Evolutionary conservation across 352 stramenopile genomes (phyloP), one percentile per base, ranked within the genome.

Genomic region (Blastocystis sp.): DNA sequence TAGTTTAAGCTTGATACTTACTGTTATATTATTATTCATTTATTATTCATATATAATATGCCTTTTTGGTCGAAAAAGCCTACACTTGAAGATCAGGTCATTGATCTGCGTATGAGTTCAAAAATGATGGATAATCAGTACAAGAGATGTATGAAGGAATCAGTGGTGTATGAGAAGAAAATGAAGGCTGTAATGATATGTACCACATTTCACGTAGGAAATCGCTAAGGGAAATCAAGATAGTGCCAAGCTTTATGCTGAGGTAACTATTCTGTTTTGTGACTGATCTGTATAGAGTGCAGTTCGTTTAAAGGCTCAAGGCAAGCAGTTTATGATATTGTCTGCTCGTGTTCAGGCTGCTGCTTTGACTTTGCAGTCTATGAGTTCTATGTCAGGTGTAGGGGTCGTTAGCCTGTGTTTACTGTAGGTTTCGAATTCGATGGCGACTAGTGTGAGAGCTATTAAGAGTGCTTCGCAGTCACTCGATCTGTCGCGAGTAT

Each of bases 1-100:
- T 18, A 18, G 18, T 20, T 20, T 18, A 18, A 9, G 18, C 50
- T 56, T 18, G 50, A 56, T 56, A 56, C 9, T 20, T 9, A 9
- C 18, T 56, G 9, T 56, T 56, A 56, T 56, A 56, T 56, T 18
- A 56, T 20, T 56, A 56, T 56, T 56, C 9, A 56, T 56, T 56
- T 56, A 56, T 18, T 56, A 56, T 56, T 56, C 9, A 56, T 56
- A 56, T 56, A 20, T 56, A 56, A 56, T 56, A 80, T 80, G 69
- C 39, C 50, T 53, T 82, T 82, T 66, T 82, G 41, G 41, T 37
- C 18, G 13, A 82, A 82, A 43, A 82, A 82, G 26, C 73, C 73
- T 68, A 54, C 45, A 8, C 73, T 82, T 45, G 50, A 82, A 23
- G 73, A 82, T 82, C 73, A 82, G 15, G 73, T 82, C 7, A 82